Conservation (phyloP, 2,329 filamentous ascomycete genomes). For the Neonectria neomacrospora region DNA sequence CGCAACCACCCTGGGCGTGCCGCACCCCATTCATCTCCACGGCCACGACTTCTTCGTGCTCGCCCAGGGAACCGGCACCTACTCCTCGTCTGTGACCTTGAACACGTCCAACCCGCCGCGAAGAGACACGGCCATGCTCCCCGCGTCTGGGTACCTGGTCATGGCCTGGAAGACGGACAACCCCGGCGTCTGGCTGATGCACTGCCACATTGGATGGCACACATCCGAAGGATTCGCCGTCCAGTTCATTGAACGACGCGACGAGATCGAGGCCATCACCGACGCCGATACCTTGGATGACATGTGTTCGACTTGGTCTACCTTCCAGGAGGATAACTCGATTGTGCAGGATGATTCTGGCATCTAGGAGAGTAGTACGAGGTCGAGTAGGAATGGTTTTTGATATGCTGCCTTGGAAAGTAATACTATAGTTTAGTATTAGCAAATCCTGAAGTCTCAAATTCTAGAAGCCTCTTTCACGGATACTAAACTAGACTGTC, state of each 20-base stretch:
- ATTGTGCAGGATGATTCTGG: constrained; percentile 29
- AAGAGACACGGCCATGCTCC: constrained; percentile 63
- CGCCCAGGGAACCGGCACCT: constrained; percentile 39
- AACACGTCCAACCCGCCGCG: constrained; percentile 58
- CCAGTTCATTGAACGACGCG: constrained; percentile 26
- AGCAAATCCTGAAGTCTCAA: background rate
- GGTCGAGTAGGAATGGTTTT: too few species aligned
- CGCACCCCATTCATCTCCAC: constrained; percentile 52
- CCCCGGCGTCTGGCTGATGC: constrained; percentile 61
- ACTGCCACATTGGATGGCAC: constrained; percentile 57
- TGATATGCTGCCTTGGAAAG: too few species aligned
- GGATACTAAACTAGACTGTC: too few species aligned
- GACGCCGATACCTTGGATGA: constrained; percentile 8
- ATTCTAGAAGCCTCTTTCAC: too few species aligned
- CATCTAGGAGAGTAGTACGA: background rate
- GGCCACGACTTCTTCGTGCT: constrained; percentile 50
- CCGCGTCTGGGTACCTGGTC: constrained; percentile 56
- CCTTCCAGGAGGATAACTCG: constrained; percentile 7
- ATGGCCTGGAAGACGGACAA: constrained; percentile 62
- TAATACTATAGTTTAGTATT: background rate
- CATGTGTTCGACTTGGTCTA: constrained; percentile 14
- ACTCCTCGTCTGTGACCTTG: constrained; percentile 23
- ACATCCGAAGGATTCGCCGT: constrained; percentile 30
- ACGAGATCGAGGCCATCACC: constrained; percentile 11
- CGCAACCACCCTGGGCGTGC: constrained; percentile 37